phyloP scores from a whole-genome alignment of 2,329 filamentous ascomycete species.

The Xylaria multiplex region DNA sequence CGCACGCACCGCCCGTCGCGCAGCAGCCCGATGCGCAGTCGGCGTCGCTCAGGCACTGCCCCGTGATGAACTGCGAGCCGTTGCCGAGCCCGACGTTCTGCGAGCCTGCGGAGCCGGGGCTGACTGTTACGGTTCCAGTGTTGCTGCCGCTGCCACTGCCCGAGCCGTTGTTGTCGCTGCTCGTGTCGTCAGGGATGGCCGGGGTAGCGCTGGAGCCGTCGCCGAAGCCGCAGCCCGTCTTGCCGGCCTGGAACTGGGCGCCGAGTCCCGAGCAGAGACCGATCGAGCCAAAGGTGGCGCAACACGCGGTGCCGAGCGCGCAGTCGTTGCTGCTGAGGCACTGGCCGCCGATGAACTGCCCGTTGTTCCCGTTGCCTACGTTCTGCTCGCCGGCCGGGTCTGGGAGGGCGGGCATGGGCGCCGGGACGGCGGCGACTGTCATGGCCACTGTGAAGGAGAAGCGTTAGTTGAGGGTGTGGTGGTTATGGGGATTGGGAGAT shows the following conservation, averaged over 20 bases:
- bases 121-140: background rate
- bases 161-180: background rate
- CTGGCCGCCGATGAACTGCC: constrained; percentile 47
- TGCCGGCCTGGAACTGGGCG: constrained; percentile 44
- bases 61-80: constrained; percentile 48
- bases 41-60: constrained; percentile 46
- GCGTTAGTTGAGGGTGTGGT: constrained; percentile 30
- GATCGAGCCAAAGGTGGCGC: constrained; percentile 42
- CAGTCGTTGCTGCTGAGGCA: constrained; percentile 46
- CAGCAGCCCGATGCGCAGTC: constrained; percentile 42
- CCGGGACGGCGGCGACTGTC: constrained; percentile 34
- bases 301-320: constrained; percentile 42
- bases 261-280: constrained; percentile 45
- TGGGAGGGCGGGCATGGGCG: constrained; percentile 29
- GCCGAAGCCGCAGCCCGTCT: constrained; percentile 47
- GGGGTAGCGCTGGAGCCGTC: constrained; percentile 12
- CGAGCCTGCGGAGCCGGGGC: constrained; percentile 38
- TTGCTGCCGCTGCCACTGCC: no score
- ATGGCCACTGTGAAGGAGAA: constrained; percentile 33
- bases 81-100: constrained; percentile 43
- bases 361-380: constrained; percentile 43
- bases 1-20: constrained; percentile 28
- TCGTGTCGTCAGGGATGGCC: background rate
- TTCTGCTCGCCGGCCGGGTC: constrained; percentile 40
- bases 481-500: background rate